phyloP scores from a whole-genome alignment of 2,329 filamentous ascomycete species.

The Incumbomyces lentus region DNA sequence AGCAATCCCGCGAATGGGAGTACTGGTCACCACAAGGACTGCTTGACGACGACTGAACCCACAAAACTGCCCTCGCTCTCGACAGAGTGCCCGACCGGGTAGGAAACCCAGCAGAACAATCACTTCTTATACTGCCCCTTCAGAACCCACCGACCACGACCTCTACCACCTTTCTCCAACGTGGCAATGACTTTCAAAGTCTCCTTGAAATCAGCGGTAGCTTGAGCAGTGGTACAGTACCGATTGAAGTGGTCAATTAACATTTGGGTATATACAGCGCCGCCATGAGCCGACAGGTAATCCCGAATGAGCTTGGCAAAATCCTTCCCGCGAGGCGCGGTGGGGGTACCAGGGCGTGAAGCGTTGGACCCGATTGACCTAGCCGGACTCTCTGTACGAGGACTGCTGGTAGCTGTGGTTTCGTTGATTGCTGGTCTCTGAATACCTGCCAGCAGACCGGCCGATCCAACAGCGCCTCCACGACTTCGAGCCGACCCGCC shows the following conservation, averaged over 20 bases:
- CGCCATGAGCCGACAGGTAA: conserved; percentile 69
- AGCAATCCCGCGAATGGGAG: conserved; percentile 70
- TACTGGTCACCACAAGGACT: conserved; percentile 61
- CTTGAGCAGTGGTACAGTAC: conserved; percentile 58
- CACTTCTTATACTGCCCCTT: conserved; percentile 43
- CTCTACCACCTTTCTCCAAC: conserved; percentile 48
- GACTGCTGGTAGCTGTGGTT: conserved; percentile 10
- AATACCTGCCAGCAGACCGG: conserved; percentile 47
- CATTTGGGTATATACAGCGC: conserved; percentile 70
- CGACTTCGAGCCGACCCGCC: conserved; percentile 20
- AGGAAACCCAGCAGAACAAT: not conserved
- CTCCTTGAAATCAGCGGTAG: conserved; percentile 69
- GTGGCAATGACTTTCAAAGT: conserved; percentile 68
- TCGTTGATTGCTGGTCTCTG: conserved; percentile 41
- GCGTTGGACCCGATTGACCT: conserved; percentile 14
- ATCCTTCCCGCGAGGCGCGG: conserved; percentile 42
- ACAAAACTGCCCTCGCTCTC: not conserved
- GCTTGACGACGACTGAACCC: conserved; percentile 23
- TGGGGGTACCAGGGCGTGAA: conserved; percentile 23
- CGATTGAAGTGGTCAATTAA: conserved; percentile 83
- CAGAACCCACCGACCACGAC: conserved; percentile 47
- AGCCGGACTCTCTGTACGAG: conserved; percentile 18
- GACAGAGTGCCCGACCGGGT: not conserved
- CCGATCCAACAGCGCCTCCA: conserved; percentile 23
- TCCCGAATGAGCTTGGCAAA: conserved; percentile 64